Base-by-base conservation (phyloP, 2,329 filamentous ascomycete genomes). In the Xylogone sp. region DNA sequence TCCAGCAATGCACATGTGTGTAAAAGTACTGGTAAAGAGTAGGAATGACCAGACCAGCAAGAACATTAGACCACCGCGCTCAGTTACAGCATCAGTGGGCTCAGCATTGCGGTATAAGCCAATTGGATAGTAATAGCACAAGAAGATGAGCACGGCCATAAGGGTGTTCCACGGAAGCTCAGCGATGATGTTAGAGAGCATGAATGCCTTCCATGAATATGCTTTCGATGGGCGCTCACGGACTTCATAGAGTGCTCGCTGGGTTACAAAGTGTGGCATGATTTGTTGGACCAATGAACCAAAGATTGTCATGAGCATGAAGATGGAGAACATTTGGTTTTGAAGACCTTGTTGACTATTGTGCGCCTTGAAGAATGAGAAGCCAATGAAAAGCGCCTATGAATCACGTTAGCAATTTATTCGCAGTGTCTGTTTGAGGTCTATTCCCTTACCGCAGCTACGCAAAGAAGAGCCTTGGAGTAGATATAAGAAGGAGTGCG, bases 41-140 rank as follows among this genome's bases (percentile, higher is more conserved):
- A 92, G 77, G 77, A 94, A 94, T 58, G 79, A 73, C 62, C 84
- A 77, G 39, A 91, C 72, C 60, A 89, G 82, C 29, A 95, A 74
- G 74, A 92, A 90, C 79, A 92, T 87, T 20, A 93, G 79, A 1
- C 75, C 86, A 10, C 89, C 88, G 31, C 89, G 87, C 61, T 88
- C 81, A 3, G 77, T 64, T 1, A 84, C 78, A 56, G 83, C 73
- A 53, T 77, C 78, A 3, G 81, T 81, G 1, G 74, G 74, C 18
- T 75, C 71, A 2, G 87, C 87, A 63, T 92, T 91, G 56, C 73
- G 70, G 67, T 88, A 82, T 8, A 92, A 78, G 2, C 88, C 88
- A 49, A 95, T 81, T 1, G 90, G 88, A 66, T 91, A 96, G 75
- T 95, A 96, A 81, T 87, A 92, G 65, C 77, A 84, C 62, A 89